phyloP scores from a whole-genome alignment of 2,329 filamentous ascomycete species.

The Scedosporium boydii region DNA sequence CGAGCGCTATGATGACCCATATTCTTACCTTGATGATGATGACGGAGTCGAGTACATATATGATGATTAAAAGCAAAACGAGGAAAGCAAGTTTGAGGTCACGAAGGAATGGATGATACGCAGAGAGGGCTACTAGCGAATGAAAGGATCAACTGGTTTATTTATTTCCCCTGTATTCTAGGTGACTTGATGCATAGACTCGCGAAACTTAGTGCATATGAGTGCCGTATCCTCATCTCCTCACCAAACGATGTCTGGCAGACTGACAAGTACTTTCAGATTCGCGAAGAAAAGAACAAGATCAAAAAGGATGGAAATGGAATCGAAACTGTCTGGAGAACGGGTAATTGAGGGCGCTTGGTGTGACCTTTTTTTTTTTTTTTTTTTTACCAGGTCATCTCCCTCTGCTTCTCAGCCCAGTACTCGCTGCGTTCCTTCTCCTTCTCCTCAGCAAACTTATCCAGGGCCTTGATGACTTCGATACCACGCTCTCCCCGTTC shows the following conservation, averaged over 20 bases:
- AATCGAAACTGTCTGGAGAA: too few relatives aligned
- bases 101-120: neutral
- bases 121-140: neutral
- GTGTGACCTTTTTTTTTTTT: too few relatives aligned
- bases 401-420: neutral
- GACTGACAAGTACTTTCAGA: too few relatives aligned
- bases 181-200: too few relatives aligned
- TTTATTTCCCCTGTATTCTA: too few relatives aligned
- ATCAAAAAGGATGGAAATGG: too few relatives aligned
- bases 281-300: too few relatives aligned
- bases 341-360: too few relatives aligned
- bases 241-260: too few relatives aligned
- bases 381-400: neutral
- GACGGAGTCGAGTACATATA: slow-evolving; percentile 11
- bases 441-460: neutral
- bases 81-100: neutral
- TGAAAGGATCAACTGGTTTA: too few relatives aligned
- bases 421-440: neutral
- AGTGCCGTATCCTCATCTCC: too few relatives aligned
- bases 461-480: neutral
- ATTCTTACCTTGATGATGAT: slow-evolving; percentile 6
- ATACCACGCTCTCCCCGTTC: neutral
- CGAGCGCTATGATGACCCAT: neutral
- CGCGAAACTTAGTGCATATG: too few relatives aligned
- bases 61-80: neutral